Percentiles rank a stretch among this genome's conserved stretches.
phyloP scores from a whole-genome alignment of 2,329 filamentous ascomycete genomes.

The Hypoxylon sp. region DNA sequence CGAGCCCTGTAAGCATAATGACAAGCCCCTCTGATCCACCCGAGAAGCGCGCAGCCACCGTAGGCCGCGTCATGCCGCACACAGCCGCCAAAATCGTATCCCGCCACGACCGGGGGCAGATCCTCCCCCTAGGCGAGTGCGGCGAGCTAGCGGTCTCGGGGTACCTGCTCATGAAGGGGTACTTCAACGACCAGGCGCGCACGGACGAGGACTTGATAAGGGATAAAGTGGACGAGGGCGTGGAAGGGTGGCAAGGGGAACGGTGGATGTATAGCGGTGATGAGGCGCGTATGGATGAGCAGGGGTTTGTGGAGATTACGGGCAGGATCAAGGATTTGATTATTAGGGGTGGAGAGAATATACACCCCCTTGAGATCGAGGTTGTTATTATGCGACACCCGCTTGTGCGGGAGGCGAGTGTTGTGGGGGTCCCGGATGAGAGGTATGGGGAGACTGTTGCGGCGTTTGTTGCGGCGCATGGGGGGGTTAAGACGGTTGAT shows the following conservation, averaged over 20 bases:
- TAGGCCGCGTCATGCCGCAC: slow-evolving; percentile 87
- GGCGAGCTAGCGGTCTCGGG: slow-evolving; percentile 88
- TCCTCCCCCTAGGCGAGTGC: slow-evolving; percentile 73
- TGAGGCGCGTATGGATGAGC: slow-evolving; percentile 84
- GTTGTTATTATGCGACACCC: slow-evolving; percentile 84
- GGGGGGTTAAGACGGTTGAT: slow-evolving; percentile 51
- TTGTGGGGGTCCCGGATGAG: slow-evolving; percentile 86
- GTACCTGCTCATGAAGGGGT: slow-evolving; percentile 91
- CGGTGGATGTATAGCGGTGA: slow-evolving; percentile 95
- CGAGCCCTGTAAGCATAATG: slow-evolving; percentile 83
- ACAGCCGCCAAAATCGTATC: slow-evolving; percentile 82
- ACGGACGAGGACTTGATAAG: slow-evolving; percentile 76
- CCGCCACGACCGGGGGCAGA: slow-evolving; percentile 67
- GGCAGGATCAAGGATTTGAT: slow-evolving; percentile 96
- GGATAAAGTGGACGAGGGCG: slow-evolving; percentile 45
- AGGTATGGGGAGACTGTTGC: slow-evolving; percentile 88
- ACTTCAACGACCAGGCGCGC: slow-evolving; percentile 79
- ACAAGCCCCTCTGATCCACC: slow-evolving; percentile 82
- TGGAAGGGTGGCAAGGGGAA: slow-evolving; percentile 65
- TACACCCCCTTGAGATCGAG: slow-evolving; percentile 93
- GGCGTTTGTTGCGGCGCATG: slow-evolving; percentile 78
- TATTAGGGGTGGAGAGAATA: slow-evolving; percentile 95
- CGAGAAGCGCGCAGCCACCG: slow-evolving; percentile 77
- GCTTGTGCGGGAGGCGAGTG: slow-evolving; percentile 79
- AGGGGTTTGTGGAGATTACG: slow-evolving; percentile 90